Conservation (phyloP, 2,329 filamentous ascomycete genomes). For the Kalaharituber pfeilii region DNA sequence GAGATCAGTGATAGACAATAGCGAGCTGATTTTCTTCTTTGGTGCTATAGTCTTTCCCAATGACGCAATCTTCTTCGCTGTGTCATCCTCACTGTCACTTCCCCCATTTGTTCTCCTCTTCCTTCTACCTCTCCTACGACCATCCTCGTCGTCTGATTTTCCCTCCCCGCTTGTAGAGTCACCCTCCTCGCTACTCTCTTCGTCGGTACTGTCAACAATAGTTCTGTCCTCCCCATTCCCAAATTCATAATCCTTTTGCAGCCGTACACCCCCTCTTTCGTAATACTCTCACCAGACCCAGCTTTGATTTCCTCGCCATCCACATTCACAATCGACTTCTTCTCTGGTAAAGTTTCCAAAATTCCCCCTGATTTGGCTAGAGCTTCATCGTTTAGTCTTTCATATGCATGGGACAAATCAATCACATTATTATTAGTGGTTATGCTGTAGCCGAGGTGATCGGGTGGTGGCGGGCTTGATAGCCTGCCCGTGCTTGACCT, state of each 20-base stretch:
- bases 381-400: conserved; percentile 53
- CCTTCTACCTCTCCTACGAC: conserved; percentile 35
- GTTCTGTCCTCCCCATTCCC: conserved; percentile 45
- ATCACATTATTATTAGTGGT: conserved; percentile 45
- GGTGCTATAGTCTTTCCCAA: background rate
- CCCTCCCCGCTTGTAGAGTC: conserved; percentile 29
- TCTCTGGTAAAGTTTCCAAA: conserved; percentile 42
- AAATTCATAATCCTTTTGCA: conserved; percentile 50
- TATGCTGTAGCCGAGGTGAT: conserved; percentile 26
- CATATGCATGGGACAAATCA: conserved; percentile 53
- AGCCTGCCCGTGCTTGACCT: conserved; percentile 24
- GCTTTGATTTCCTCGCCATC: conserved; percentile 27
- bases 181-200: conserved; percentile 51
- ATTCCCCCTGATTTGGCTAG: conserved; percentile 46
- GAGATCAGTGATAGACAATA: conserved; percentile 19
- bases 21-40: background rate
- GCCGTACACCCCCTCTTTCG: conserved; percentile 37
- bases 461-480: conserved; percentile 15
- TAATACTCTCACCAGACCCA: conserved; percentile 27
- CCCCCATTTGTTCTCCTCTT: conserved; percentile 32
- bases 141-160: conserved; percentile 14
- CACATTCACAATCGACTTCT: conserved; percentile 34
- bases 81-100: background rate
- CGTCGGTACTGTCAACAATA: conserved; percentile 30
- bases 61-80: background rate